Base-by-base conservation (phyloP, 2,329 filamentous ascomycete species). In the Aspergillus sp. region DNA sequence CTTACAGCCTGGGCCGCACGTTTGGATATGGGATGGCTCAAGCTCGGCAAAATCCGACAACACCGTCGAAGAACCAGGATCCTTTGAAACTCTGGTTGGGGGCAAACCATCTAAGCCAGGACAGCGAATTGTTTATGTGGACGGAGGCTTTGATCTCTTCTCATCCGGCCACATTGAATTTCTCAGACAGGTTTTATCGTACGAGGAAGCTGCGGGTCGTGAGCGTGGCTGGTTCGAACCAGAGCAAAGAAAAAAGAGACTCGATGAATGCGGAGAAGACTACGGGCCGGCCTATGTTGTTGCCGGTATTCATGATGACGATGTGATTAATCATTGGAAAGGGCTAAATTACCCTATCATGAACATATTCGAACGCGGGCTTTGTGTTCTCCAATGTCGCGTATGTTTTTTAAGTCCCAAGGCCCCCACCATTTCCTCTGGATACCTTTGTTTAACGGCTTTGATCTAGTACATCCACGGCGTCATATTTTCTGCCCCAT, bases 261-360 rank as follows among this genome's bases (percentile, higher is more conserved):
- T 86, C 61, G 82, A 84, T 39, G 84, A 86, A 63, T 73, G 79
- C 6, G 90, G 89, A 16, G 83, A 82, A 50, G 91, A 96, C 75
- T 96, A 96, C 70, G 82, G 85, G 0, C 92, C 92, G 0, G 89
- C 88, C 6, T 98, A 91, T 73, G 84, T 99, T n/a, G 86, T 98
- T 49, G 93, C 92, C 2, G 95, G 95, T 52, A 88, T 99, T 24
- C 95, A 99, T 77, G 91, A 96, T 70, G 95, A 99, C 74, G 87
- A 90, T 64, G 92, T 96, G 61, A 96, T 99, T 76, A 99, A 99
- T 77, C 82, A 89, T 69, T 96, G 92, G 90, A 98, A 98, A 78
- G 94, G 95, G 39, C 84, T 97, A 69, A 99, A 99, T 79, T 99
- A 97, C 73, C 95, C 95, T 26, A 98, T 99, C 79, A 99, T 99